Percentiles rank a stretch among this genome's conserved stretches.
Evolutionary conservation across 495 filamentous ascomycete genomes (phyloP).

Genomic region (Letharia lupina): DNA sequence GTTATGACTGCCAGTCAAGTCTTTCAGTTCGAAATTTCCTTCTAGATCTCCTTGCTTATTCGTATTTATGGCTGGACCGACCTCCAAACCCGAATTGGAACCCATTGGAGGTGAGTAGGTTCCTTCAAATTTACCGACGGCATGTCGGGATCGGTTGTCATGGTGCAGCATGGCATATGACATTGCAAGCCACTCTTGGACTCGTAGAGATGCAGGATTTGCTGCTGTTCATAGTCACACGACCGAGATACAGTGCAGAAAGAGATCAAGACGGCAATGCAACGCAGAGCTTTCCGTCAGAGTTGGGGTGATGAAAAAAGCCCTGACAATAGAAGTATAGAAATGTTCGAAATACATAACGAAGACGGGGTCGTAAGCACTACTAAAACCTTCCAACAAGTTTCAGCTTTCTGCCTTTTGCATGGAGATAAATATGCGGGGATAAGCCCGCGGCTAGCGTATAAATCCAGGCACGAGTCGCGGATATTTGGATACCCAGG

Average conservation of each 20-base stretch:
- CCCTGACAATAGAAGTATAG: neutral
- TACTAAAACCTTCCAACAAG: neutral
- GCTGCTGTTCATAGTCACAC: neutral
- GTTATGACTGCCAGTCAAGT: conserved; percentile 3
- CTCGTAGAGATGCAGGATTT: neutral
- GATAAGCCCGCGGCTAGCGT: neutral
- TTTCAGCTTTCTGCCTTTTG: neutral
- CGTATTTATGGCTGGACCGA: neutral
- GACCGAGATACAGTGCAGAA: neutral
- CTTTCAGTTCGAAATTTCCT: conserved; percentile 10
- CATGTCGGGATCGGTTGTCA: conserved; percentile 5
- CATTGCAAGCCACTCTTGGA: conserved; percentile 2
- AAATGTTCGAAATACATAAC: too few relatives aligned
- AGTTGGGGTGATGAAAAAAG: neutral
- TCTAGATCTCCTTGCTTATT: conserved; percentile 2
- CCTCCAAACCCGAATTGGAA: conserved; percentile 3
- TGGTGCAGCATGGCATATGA: conserved; percentile 11
- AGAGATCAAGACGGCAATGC: neutral
- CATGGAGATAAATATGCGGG: too few relatives aligned
- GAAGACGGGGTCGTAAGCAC: too few relatives aligned
- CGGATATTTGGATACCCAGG: neutral
- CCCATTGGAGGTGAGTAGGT: neutral
- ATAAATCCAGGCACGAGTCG: neutral
- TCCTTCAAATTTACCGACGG: neutral
- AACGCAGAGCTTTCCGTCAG: neutral